These are phyloP conservation scores for Ocimum tenuiflorum DNA, from an alignment of 257 asterid species.

Conservation along the genomic window DNA sequence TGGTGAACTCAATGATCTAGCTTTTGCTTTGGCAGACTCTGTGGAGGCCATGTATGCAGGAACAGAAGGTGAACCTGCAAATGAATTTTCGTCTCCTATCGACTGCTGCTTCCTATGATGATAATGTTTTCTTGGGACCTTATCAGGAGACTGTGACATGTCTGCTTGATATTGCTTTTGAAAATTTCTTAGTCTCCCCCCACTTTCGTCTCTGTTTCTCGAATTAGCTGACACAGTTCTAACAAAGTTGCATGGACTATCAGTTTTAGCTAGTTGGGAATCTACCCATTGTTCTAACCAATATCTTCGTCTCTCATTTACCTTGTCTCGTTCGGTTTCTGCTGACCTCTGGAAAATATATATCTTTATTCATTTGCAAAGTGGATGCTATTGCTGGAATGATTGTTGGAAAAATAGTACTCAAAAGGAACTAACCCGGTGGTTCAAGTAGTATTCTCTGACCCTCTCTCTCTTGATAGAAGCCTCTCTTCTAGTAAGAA, in stretches of 20 bases:
- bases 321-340: conserved; percentile 64
- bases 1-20: conserved; percentile 81
- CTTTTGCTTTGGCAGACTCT: conserved; percentile 77
- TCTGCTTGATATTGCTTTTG: conserved; percentile 46
- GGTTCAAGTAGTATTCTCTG: conserved; percentile 69
- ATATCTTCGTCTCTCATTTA: conserved; percentile 47
- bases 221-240: conserved; percentile 28
- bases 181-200: conserved; percentile 23
- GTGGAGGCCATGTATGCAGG: conserved; percentile 97
- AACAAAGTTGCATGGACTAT: conserved; percentile 31
- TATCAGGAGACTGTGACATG: conserved; percentile 34
- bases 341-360: conserved; percentile 63
- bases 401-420: background rate
- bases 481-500: conserved; percentile 62
- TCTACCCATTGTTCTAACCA: conserved; percentile 96
- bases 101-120: conserved; percentile 70
- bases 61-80: conserved; percentile 42
- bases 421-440: conserved; percentile 51
- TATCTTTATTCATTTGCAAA: background rate
- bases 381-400: background rate
- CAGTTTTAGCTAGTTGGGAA: conserved; percentile 63
- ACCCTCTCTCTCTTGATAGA: conserved; percentile 64
- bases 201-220: conserved; percentile 42
- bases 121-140: conserved; percentile 42
- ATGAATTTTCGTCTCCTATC: conserved; percentile 45